These are phyloP conservation scores for Phytophthora agathidicida DNA, from an alignment of 352 stramenopile genomes.

Conservation along the genomic window DNA sequence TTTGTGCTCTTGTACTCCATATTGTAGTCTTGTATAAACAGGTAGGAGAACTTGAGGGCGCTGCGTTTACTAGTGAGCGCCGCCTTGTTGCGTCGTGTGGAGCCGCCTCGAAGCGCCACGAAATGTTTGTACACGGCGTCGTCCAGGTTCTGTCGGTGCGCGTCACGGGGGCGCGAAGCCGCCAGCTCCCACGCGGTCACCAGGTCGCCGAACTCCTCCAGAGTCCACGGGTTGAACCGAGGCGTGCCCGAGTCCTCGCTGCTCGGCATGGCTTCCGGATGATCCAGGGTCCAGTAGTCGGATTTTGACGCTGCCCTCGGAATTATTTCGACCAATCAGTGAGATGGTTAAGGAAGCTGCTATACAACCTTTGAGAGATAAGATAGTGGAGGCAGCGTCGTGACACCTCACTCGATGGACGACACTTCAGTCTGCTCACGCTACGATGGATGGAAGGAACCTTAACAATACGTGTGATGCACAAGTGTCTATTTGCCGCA, in stretches of 20 bases:
- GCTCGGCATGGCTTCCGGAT: slow-evolving; percentile 10
- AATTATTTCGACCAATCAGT: too few species aligned
- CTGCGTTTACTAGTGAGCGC: slow-evolving; percentile 42
- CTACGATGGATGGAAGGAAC: too few species aligned
- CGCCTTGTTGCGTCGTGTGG: slow-evolving; percentile 37
- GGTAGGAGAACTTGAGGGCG: slow-evolving; percentile 42
- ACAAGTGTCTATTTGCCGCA: too few species aligned
- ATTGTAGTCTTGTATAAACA: slow-evolving; percentile 37
- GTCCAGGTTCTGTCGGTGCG: slow-evolving; percentile 13
- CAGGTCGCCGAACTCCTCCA: slow-evolving; percentile 34
- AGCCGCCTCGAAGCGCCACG: slow-evolving; percentile 31
- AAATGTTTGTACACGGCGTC: slow-evolving; percentile 42
- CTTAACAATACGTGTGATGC: too few species aligned
- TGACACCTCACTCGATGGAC: too few species aligned
- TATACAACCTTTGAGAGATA: too few species aligned
- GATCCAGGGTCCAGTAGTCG: slow-evolving; percentile 7
- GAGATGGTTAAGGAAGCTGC: too few species aligned
- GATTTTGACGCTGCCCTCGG: too few species aligned
- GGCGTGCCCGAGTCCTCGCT: slow-evolving; percentile 26
- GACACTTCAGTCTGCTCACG: too few species aligned
- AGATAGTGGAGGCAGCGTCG: too few species aligned
- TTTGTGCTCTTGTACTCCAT: slow-evolving; percentile 18
- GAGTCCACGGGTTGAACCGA: slow-evolving; percentile 30
- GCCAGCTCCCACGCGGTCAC: slow-evolving; percentile 41
- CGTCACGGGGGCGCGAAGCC: slow-evolving; percentile 6